Percentiles rank a stretch among this genome's conserved stretches.
Conservation (phyloP, 345 rosid species). For the Brassica nigra region DNA sequence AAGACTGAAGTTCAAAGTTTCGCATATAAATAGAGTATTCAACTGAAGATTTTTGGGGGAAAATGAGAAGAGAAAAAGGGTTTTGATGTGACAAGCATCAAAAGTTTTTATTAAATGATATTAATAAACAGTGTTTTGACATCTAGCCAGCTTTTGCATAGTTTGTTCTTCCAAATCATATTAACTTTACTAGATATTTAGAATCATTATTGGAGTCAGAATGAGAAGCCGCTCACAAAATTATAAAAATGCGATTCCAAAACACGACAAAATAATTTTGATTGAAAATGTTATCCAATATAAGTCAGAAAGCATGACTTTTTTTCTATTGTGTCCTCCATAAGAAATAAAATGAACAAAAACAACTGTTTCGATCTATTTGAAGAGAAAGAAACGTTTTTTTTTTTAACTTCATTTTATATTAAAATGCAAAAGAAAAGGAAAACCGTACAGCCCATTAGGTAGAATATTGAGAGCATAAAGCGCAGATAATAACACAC, state of each 20-base stretch:
- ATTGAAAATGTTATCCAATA: not conserved
- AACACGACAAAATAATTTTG: not conserved
- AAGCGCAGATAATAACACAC: no score
- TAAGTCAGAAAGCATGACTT: not conserved
- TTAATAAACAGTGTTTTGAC: not conserved
- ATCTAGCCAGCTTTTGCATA: not conserved
- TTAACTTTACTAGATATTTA: not conserved
- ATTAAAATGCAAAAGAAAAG: no score
- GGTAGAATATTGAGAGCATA: no score
- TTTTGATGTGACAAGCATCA: constrained; percentile 40
- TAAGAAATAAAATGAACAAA: not conserved
- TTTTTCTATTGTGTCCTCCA: not conserved
- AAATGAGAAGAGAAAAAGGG: constrained; percentile 23
- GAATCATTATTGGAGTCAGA: not conserved
- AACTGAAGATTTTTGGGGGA: not conserved
- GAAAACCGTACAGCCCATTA: no score
- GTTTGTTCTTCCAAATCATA: constrained; percentile 15
- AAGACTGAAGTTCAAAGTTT: constrained; percentile 18
- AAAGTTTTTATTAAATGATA: constrained; percentile 17
- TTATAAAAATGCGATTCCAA: not conserved
- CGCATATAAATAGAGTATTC: constrained; percentile 20
- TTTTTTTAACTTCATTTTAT: no score
- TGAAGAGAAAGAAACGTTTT: not conserved
- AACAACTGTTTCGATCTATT: not conserved
- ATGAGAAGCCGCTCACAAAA: not conserved